These are phyloP conservation scores for Claviceps pazoutovae DNA, from an alignment of 2,329 filamentous ascomycete species.

Conservation along the genomic window DNA sequence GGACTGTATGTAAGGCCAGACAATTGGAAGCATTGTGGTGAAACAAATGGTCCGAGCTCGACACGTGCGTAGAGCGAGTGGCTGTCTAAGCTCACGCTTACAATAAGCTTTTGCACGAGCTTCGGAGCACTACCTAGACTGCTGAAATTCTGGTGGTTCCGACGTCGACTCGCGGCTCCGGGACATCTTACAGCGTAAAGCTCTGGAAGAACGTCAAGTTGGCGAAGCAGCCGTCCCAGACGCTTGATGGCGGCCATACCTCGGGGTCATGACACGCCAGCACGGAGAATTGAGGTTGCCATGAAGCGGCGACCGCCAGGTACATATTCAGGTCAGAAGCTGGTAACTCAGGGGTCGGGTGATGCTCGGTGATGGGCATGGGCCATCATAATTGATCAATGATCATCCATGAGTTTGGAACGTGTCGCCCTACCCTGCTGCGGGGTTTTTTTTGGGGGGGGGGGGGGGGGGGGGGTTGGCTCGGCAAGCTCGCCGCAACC, in stretches of 20 bases:
- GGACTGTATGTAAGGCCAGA: background rate
- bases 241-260: background rate
- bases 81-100: background rate
- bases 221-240: background rate
- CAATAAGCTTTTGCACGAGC: background rate
- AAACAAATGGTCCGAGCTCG: background rate
- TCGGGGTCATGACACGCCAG: background rate
- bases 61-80: background rate
- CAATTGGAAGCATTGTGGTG: background rate
- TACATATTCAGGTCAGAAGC: background rate
- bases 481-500: constrained; percentile 1
- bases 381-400: no score
- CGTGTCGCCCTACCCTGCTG: background rate
- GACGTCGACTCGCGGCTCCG: constrained; percentile 3
- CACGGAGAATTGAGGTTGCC: background rate
- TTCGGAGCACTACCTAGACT: background rate
- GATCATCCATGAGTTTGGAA: background rate
- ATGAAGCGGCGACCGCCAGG: background rate
- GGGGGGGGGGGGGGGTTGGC: background rate
- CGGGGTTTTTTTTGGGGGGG: background rate
- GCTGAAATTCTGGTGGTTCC: constrained; percentile 3
- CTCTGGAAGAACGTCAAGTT: constrained; percentile 3
- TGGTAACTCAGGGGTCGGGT: background rate
- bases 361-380: no score
- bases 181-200: constrained; percentile 6